Percentiles rank a stretch among this genome's conserved stretches.
Evolutionary conservation across 140 eudicot genomes (phyloP).

Genomic region (Ambrosia hybrid): DNA sequence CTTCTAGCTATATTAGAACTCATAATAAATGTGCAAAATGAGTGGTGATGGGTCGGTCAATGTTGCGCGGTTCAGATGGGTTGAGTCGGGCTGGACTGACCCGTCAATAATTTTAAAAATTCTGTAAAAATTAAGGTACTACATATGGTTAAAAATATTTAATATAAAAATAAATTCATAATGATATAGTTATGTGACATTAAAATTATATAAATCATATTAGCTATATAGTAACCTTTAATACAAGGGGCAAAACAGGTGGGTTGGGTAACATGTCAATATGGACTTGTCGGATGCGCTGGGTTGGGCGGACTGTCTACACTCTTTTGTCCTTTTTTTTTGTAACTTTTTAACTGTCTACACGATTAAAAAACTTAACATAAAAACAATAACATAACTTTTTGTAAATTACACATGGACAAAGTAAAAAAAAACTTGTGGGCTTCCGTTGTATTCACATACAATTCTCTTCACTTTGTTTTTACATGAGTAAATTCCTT

Average conservation of each 20-base stretch:
- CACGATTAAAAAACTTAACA: neutral
- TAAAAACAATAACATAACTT: neutral
- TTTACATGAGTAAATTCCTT: constrained; percentile 3
- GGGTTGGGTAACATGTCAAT: neutral
- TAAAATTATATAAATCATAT: too few species aligned
- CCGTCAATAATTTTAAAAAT: neutral
- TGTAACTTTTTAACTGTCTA: neutral
- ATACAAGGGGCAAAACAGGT: neutral
- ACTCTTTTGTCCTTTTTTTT: neutral
- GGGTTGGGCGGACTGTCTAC: neutral
- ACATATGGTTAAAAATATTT: too few species aligned
- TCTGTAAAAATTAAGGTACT: neutral
- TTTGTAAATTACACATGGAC: neutral
- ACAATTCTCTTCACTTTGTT: neutral
- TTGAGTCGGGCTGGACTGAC: neutral
- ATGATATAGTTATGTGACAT: neutral
- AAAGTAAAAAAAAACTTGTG: neutral
- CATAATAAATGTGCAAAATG: neutral
- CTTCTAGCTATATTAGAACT: neutral
- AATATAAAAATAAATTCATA: neutral
- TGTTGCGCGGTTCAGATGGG: neutral
- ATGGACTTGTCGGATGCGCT: neutral
- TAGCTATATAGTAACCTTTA: too few species aligned
- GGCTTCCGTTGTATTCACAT: neutral
- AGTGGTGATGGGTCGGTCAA: neutral